Evolutionary conservation across 352 stramenopile species (phyloP), one percentile per base, ranked within the genome.

Genomic region (Globisporangium uncinulatum): DNA sequence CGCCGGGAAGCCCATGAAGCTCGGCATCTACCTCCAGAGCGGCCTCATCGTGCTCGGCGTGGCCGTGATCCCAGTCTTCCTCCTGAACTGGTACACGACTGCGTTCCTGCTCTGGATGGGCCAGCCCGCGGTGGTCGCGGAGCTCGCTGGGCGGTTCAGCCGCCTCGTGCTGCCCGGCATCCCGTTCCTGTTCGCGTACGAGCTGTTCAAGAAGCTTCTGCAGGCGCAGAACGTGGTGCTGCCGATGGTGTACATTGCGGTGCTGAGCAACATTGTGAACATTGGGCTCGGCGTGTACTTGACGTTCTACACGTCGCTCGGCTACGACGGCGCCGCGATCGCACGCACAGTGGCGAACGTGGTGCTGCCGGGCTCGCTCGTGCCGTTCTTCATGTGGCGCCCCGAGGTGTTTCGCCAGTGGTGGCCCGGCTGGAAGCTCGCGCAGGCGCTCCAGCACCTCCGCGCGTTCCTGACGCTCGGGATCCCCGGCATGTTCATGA

Each of bases 11-110:
- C 60, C 74, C 0, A 64, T 70, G 36, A 84, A 89, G 48, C 80
- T 97, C 45, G 89, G 89, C 8, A 84, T 92, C 17, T 96, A 94
- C 50, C 68, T 95, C 36, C 83, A 95, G 54, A 90, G 75, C 43
- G 83, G 83, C 0, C 45, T 92, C 6, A 70, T 93, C 37, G 77
- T 95, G 37, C 62, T 96, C 15, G 68, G 64, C 0, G 31, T 83
- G 10, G 62, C 69, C 4, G 60, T 91, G n/a, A 58, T 87, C 13
- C 69, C 84, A 0, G 71, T 94, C 11, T 80, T 81, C 36, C 13
- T 87, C 41, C 56, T 93, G 44, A 89, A 95, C 55, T 94, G 76
- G 73, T 80, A 93, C 69, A 83, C 85, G 8, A 69, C 70, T 4
- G 49, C 57, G 7, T 76, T 94, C 20, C 50, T 97, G 4, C 37